A percentile compares a stretch with the other conserved stretches of the same genome.
Evolutionary conservation across 768 basidiomycete genomes (phyloP).

Genomic region (Vararia minispora): DNA sequence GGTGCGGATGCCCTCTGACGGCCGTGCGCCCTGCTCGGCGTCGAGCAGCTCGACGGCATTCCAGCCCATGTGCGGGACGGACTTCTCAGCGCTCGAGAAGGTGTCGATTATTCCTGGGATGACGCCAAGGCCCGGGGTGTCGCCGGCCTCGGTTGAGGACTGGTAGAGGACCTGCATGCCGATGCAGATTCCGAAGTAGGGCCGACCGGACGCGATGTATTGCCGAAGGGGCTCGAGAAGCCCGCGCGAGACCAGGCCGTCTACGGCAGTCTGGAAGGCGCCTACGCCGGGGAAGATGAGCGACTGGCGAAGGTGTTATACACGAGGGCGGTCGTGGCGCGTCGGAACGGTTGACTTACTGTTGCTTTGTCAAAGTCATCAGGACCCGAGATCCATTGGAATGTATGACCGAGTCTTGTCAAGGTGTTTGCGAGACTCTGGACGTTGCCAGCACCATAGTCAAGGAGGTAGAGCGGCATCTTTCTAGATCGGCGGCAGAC

Average conservation of each 20-base stretch:
- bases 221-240: conserved; percentile 68
- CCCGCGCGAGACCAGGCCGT: conserved; percentile 58
- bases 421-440: conserved; percentile 91
- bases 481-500: too few species aligned
- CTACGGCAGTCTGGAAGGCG: conserved; percentile 81
- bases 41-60: conserved; percentile 61
- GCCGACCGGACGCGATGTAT: conserved; percentile 80
- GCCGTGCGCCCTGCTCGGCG: conserved; percentile 25
- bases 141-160: conserved; percentile 70
- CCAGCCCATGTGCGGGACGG: conserved; percentile 99
- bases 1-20: conserved; percentile 36
- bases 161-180: conserved; percentile 95
- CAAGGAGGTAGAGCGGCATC: conserved; percentile 77
- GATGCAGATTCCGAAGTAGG: conserved; percentile 97
- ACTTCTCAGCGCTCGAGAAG: conserved; percentile 64
- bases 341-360: conserved; percentile 39
- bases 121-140: conserved; percentile 62
- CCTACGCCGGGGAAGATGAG: conserved; percentile 97
- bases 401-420: conserved; percentile 69
- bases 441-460: conserved; percentile 95
- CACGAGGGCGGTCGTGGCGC: conserved; percentile 8
- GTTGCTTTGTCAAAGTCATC: conserved; percentile 82
- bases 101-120: conserved; percentile 73
- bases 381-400: conserved; percentile 77
- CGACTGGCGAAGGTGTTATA: conserved; percentile 42